Percentiles rank a stretch among this genome's conserved stretches.
phyloP scores from a whole-genome alignment of 2,329 filamentous ascomycete species.

The Ustulina deusta region DNA sequence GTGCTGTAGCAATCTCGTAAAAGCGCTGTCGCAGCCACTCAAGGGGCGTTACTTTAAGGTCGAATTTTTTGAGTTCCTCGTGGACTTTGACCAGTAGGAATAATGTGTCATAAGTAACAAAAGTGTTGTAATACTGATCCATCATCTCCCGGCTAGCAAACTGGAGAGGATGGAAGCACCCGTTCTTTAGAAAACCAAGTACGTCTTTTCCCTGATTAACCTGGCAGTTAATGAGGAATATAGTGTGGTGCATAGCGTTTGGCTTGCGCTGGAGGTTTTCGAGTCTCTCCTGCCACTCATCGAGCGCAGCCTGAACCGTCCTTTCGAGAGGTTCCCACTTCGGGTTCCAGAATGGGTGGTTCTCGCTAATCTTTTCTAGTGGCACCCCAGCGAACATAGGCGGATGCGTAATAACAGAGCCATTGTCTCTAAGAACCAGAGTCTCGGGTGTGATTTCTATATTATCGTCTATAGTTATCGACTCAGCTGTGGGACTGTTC shows the following conservation, averaged over 20 bases:
- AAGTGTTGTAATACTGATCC: constrained; percentile 53
- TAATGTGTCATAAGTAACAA: constrained; percentile 67
- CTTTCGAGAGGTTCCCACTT: constrained; percentile 62
- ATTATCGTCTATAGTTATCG: constrained; percentile 31
- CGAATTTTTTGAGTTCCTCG: constrained; percentile 65
- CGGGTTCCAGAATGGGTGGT: constrained; percentile 67
- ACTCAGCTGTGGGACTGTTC: constrained; percentile 40
- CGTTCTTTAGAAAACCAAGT: constrained; percentile 63
- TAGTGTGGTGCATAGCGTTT: constrained; percentile 53
- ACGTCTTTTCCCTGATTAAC: constrained; percentile 66
- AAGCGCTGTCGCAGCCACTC: constrained; percentile 70
- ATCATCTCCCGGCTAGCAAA: constrained; percentile 66
- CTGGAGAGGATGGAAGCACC: constrained; percentile 68
- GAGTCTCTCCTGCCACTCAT: constrained; percentile 63
- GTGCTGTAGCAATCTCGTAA: constrained; percentile 59
- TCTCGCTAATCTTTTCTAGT: constrained; percentile 61
- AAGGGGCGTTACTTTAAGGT: constrained; percentile 63
- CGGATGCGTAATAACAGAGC: constrained; percentile 62
- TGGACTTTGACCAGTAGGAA: constrained; percentile 67
- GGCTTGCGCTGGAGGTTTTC: constrained; percentile 47
- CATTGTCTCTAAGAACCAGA: constrained; percentile 62
- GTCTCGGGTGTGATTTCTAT: constrained; percentile 62
- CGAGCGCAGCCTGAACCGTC: constrained; percentile 58
- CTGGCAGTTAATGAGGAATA: constrained; percentile 67
- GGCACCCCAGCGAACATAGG: constrained; percentile 66